Conservation (phyloP, 2,329 filamentous ascomycete species). For the Epichloe amarillans region DNA sequence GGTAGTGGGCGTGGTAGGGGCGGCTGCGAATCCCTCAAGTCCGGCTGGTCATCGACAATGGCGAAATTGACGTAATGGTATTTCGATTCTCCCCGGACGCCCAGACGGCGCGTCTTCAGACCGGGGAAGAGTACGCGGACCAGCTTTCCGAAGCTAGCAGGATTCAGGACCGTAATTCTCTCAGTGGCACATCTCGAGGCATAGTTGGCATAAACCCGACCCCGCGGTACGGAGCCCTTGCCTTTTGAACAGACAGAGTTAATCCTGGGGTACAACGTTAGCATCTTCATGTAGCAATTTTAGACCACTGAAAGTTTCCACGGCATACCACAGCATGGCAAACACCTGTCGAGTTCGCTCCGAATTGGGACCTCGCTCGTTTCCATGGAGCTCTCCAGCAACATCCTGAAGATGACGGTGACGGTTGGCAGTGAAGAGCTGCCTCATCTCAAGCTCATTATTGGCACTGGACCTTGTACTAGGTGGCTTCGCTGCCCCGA, state of each 20-base stretch:
- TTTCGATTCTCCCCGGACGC: slow-evolving; percentile 92
- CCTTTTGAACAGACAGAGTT: slow-evolving; percentile 58
- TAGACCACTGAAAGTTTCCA: too few relatives aligned
- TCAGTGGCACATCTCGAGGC: slow-evolving; percentile 86
- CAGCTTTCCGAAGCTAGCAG: slow-evolving; percentile 93
- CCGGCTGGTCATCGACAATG: slow-evolving; percentile 42
- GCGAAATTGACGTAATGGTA: slow-evolving; percentile 80
- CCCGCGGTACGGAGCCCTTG: slow-evolving; percentile 78
- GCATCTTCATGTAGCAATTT: not conserved
- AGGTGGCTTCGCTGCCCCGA: slow-evolving; percentile 39
- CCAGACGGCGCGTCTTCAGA: slow-evolving; percentile 80
- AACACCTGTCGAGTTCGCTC: slow-evolving; percentile 77
- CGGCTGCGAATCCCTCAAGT: slow-evolving; percentile 30
- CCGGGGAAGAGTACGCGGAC: slow-evolving; percentile 93
- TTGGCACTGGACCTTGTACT: slow-evolving; percentile 58
- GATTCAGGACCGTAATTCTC: slow-evolving; percentile 87
- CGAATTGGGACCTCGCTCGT: slow-evolving; percentile 67
- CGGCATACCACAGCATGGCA: slow-evolving; percentile 70
- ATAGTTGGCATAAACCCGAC: slow-evolving; percentile 90
- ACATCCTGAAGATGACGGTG: slow-evolving; percentile 57
- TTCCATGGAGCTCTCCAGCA: slow-evolving; percentile 61
- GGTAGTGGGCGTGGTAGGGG: slow-evolving; percentile 35
- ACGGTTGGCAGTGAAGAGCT: slow-evolving; percentile 57
- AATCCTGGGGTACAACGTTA: slow-evolving; percentile 39
- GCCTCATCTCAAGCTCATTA: slow-evolving; percentile 69